A percentile compares a stretch with the other conserved stretches of the same genome.
phyloP scores from a whole-genome alignment of 2,329 filamentous ascomycete species.

The Phyllosticta paracitricarpa region DNA sequence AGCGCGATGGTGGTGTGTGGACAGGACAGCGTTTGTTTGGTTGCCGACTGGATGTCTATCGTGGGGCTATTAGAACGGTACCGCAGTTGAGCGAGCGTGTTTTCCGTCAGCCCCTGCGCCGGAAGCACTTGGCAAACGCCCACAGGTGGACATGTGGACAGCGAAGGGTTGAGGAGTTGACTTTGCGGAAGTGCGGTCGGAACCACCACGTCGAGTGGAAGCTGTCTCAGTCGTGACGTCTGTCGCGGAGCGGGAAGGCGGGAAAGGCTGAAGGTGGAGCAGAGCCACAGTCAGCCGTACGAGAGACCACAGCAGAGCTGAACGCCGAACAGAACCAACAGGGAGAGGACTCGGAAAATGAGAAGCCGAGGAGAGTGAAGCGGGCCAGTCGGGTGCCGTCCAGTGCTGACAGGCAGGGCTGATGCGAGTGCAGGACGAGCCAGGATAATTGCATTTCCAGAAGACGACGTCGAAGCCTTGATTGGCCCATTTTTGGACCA shows the following conservation, averaged over 20 bases:
- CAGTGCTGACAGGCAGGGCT: not conserved
- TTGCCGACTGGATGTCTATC: not conserved
- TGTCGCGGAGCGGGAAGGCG: not conserved
- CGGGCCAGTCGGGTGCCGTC: not conserved
- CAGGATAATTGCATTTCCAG: not conserved
- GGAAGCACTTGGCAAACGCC: not conserved
- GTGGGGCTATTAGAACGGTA: not conserved
- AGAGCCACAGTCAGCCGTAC: not conserved
- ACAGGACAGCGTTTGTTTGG: not conserved
- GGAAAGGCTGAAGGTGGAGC: not conserved
- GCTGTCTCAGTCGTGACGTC: not conserved
- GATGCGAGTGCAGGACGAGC: not conserved
- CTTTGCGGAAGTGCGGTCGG: too few relatives aligned
- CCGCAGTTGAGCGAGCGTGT: not conserved
- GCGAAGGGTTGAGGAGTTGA: too few relatives aligned
- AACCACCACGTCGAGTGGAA: not conserved
- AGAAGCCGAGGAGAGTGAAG: not conserved
- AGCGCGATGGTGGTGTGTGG: not conserved
- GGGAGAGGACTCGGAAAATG: not conserved
- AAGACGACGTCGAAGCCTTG: not conserved
- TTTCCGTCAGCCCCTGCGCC: not conserved
- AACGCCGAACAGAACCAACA: not conserved
- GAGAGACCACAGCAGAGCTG: not conserved
- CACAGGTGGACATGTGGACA: not conserved
- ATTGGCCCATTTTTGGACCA: not conserved